Evolutionary conservation across 345 rosid genomes (phyloP).

Genomic region (Euphorbia peplus): DNA sequence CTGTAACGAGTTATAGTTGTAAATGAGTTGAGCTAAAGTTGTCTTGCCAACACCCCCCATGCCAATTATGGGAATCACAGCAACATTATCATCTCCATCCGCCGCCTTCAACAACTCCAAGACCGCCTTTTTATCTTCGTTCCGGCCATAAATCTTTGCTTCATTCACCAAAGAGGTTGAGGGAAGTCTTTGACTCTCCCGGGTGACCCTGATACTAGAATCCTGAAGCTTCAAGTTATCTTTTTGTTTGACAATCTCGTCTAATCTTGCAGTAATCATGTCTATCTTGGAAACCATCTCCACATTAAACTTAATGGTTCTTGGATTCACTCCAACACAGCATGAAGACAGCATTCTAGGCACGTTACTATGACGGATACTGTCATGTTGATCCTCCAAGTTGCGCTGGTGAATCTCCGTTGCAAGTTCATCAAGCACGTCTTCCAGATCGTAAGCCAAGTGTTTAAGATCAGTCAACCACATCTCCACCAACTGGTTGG

Average conservation of each 20-base stretch:
- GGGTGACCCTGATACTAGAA: not conserved
- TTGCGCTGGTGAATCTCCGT: slow-evolving; percentile 2
- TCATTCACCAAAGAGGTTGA: slow-evolving; percentile 5
- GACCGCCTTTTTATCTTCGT: not conserved
- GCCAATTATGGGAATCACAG: slow-evolving; percentile 4
- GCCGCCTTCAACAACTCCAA: not conserved
- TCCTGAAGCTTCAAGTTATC: slow-evolving; percentile 6
- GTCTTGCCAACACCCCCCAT: slow-evolving; percentile 6
- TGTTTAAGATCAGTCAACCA: slow-evolving; percentile 26
- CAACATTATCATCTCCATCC: not conserved
- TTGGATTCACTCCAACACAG: not conserved
- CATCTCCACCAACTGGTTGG: not conserved
- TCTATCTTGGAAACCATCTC: slow-evolving; percentile 17
- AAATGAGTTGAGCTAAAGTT: not conserved
- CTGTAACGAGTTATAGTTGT: not conserved
- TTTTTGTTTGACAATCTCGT: not conserved
- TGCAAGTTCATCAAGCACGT: slow-evolving; percentile 20
- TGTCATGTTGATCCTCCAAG: not conserved
- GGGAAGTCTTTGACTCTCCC: not conserved
- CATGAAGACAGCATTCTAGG: slow-evolving; percentile 1
- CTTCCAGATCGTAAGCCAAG: slow-evolving; percentile 25
- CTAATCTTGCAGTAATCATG: not conserved
- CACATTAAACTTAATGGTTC: not conserved
- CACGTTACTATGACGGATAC: not conserved
- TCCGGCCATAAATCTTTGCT: not conserved